phyloP scores from a whole-genome alignment of 1,284 basidiomycete species.

The Microbotryomycetes sp. region DNA sequence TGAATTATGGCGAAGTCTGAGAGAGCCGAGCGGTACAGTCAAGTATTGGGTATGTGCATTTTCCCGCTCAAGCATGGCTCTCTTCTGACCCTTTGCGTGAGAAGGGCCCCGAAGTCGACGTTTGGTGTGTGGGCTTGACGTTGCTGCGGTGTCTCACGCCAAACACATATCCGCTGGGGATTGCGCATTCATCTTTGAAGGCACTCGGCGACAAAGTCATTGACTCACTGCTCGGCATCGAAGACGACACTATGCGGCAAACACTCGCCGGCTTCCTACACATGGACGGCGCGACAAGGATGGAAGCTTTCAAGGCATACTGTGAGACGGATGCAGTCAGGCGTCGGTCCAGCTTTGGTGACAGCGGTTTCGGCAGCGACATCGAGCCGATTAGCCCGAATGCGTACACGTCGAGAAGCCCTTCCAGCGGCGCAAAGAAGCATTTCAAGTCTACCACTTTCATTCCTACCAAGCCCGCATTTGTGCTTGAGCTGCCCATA shows the following conservation, averaged over 20 bases:
- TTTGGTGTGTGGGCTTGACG: conserved; percentile 52
- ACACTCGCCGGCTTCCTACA: conserved; percentile 46
- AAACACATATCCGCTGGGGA: conserved; percentile 49
- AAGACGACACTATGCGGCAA: conserved; percentile 41
- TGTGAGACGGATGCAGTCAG: conserved; percentile 31
- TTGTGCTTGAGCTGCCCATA: conserved; percentile 44
- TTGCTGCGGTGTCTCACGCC: conserved; percentile 48
- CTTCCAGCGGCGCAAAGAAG: conserved; percentile 22
- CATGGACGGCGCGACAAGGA: conserved; percentile 45
- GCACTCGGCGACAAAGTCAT: conserved; percentile 45
- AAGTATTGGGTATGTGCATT: conserved; percentile 42
- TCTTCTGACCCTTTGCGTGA: not conserved
- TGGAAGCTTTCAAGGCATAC: conserved; percentile 45
- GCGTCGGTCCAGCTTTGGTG: conserved; percentile 28
- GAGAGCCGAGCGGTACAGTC: conserved; percentile 46
- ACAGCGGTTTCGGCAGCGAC: conserved; percentile 25
- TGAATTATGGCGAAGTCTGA: conserved; percentile 49
- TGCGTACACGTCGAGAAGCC: conserved; percentile 1
- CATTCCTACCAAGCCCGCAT: conserved; percentile 44
- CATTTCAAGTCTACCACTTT: conserved; percentile 49
- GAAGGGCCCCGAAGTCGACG: conserved; percentile 50
- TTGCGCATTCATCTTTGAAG: conserved; percentile 45
- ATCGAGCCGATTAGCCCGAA: not conserved
- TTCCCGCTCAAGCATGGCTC: no score
- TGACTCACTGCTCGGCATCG: conserved; percentile 43